A percentile compares a stretch with the other conserved stretches of the same genome.
phyloP scores from a whole-genome alignment of 352 stramenopile genomes.

The Phytopythium oedochilum region DNA sequence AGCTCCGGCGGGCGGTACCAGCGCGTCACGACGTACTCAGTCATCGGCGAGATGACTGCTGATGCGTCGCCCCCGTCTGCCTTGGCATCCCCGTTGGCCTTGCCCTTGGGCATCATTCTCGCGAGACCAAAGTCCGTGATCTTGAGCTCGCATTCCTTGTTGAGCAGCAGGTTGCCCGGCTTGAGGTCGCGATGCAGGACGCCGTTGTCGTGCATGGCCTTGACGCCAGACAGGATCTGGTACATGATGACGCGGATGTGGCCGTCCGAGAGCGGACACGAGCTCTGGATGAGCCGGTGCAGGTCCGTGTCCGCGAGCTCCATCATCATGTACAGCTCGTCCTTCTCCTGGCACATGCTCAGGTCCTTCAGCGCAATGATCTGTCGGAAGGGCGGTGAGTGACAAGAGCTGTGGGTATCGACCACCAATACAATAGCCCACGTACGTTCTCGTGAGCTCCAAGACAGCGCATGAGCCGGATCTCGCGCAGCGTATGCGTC shows the following conservation, averaged over 20 bases:
- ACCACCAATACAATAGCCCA: not conserved
- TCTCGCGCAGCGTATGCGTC: conserved; percentile 89
- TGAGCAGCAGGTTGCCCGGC: conserved; percentile 91
- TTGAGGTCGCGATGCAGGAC: conserved; percentile 94
- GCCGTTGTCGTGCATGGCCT: conserved; percentile 92
- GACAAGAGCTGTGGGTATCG: not conserved
- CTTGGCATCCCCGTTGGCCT: conserved; percentile 11
- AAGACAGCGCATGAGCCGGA: conserved; percentile 88
- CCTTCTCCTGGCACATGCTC: conserved; percentile 88
- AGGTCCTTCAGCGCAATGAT: conserved; percentile 90
- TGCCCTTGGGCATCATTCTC: conserved; percentile 67
- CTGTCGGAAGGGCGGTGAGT: conserved; percentile 13
- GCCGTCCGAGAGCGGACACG: conserved; percentile 69
- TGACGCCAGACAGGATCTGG: conserved; percentile 79
- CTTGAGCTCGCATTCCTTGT: conserved; percentile 90
- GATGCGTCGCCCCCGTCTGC: conserved; percentile 11
- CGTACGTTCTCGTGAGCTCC: conserved; percentile 87
- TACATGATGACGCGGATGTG: conserved; percentile 88
- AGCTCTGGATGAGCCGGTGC: conserved; percentile 87
- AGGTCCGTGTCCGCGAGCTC: conserved; percentile 93
- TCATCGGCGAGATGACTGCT: conserved; percentile 66
- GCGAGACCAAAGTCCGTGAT: conserved; percentile 95
- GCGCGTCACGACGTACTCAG: conserved; percentile 88
- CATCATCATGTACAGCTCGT: conserved; percentile 97
- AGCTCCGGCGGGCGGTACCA: conserved; percentile 92